Conservation (phyloP, 768 basidiomycete genomes). For the Termitomyces sp. region DNA sequence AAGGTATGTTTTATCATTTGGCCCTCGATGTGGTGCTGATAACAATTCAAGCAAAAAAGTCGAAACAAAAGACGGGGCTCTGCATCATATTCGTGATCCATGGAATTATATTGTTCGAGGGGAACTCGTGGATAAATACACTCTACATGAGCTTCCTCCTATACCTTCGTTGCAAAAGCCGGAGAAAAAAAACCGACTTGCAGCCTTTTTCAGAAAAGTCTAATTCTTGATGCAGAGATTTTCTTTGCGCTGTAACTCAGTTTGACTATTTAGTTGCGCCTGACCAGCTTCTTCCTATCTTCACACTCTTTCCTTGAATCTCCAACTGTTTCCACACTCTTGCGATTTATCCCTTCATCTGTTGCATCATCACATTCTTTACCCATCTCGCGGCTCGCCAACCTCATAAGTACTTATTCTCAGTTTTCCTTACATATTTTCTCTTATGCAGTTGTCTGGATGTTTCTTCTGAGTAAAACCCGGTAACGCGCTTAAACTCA, state of each 20-base stretch:
- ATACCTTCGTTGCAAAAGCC: neutral
- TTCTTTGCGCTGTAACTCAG: neutral
- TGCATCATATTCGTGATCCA: slow-evolving; percentile 7
- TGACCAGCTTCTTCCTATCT: no score
- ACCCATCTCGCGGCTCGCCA: neutral
- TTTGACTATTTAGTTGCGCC: no score
- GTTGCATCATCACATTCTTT: neutral
- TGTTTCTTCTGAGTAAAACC: neutral
- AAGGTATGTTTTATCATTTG: slow-evolving; percentile 7
- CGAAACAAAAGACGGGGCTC: slow-evolving; percentile 9
- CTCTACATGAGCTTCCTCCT: slow-evolving; percentile 5
- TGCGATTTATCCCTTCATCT: neutral
- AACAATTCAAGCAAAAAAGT: slow-evolving; percentile 3
- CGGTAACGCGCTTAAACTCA: neutral
- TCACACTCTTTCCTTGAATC: neutral
- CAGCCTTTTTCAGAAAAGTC: slow-evolving; percentile 1
- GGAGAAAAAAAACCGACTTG: slow-evolving; percentile 3
- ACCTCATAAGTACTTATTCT: neutral
- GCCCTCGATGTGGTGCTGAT: neutral
- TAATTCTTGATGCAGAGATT: neutral
- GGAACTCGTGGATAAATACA: neutral
- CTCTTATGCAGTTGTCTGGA: no score
- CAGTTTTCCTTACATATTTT: neutral
- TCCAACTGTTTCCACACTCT: neutral
- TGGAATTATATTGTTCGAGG: slow-evolving; percentile 8